A percentile compares a stretch with the other conserved stretches of the same genome.
Evolutionary conservation across 129 eudicot species (phyloP).

Genomic region (Apium graveolens): DNA sequence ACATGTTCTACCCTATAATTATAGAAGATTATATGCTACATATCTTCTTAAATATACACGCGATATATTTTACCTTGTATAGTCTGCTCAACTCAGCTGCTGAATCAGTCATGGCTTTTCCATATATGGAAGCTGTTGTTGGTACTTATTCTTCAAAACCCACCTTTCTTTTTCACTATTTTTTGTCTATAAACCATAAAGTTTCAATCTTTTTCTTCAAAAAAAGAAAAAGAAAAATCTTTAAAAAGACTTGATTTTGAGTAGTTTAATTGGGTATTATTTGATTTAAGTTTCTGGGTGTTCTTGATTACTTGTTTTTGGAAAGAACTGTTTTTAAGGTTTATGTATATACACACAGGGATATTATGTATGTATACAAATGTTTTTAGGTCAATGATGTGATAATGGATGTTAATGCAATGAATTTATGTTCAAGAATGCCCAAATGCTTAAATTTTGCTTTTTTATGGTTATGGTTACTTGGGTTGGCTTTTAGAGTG

Average conservation of each 20-base stretch:
- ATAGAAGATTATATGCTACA: neutral
- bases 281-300: neutral
- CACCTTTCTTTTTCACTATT: neutral
- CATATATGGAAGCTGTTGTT: conserved; percentile 81
- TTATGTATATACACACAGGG: no score
- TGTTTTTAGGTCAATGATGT: neutral
- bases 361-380: neutral
- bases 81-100: neutral
- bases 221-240: no score
- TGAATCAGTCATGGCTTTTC: conserved; percentile 63
- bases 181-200: neutral
- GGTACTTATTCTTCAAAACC: conserved; percentile 27
- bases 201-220: neutral
- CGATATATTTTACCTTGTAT: neutral
- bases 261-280: neutral
- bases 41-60: no score
- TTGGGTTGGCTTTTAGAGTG: neutral
- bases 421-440: neutral
- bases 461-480: neutral
- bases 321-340: neutral
- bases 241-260: neutral
- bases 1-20: neutral
- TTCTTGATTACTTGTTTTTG: neutral
- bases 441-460: neutral
- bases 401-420: neutral